A percentile compares a stretch with the other conserved stretches of the same genome.
phyloP scores from a whole-genome alignment of 352 stramenopile genomes.

The Pythium folliculosum region DNA sequence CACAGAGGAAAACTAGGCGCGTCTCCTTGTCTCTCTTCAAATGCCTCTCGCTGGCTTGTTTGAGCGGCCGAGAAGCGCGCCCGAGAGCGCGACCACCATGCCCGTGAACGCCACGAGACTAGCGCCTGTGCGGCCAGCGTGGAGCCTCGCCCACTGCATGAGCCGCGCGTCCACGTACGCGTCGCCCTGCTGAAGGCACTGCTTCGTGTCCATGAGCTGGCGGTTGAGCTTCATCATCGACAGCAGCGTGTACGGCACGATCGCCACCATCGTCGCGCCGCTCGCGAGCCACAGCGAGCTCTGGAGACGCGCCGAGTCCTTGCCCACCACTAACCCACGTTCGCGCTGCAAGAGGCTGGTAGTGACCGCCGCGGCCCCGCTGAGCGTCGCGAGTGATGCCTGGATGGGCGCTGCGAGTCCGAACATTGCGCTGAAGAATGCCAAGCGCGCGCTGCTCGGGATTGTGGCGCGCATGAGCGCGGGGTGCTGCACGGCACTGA shows the following conservation, averaged over 20 bases:
- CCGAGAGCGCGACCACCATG: slow-evolving; percentile 22
- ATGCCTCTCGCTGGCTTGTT: background rate
- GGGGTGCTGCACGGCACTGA: slow-evolving; percentile 39
- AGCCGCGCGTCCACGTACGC: slow-evolving; percentile 12
- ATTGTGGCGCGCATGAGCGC: slow-evolving; percentile 7
- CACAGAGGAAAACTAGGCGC: no score
- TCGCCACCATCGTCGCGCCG: slow-evolving; percentile 20
- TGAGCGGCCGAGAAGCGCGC: background rate
- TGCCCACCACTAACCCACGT: background rate
- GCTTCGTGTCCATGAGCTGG: slow-evolving; percentile 12
- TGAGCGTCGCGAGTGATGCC: slow-evolving; percentile 22
- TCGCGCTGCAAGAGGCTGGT: slow-evolving; percentile 20
- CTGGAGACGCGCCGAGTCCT: background rate
- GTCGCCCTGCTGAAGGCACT: background rate
- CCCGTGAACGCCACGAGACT: slow-evolving; percentile 23
- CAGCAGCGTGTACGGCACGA: slow-evolving; percentile 27
- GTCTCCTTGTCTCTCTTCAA: no score
- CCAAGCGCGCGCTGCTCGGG: slow-evolving; percentile 17
- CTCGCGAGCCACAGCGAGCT: slow-evolving; percentile 10
- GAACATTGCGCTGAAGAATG: slow-evolving; percentile 41
- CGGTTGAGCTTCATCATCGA: slow-evolving; percentile 31
- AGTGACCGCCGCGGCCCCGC: slow-evolving; percentile 27
- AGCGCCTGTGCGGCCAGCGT: slow-evolving; percentile 19
- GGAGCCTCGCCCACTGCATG: slow-evolving; percentile 15
- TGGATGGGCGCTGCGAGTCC: slow-evolving; percentile 25